Evolutionary conservation across 495 filamentous ascomycete species (phyloP).

Genomic region (Aspergillus nanangensis): DNA sequence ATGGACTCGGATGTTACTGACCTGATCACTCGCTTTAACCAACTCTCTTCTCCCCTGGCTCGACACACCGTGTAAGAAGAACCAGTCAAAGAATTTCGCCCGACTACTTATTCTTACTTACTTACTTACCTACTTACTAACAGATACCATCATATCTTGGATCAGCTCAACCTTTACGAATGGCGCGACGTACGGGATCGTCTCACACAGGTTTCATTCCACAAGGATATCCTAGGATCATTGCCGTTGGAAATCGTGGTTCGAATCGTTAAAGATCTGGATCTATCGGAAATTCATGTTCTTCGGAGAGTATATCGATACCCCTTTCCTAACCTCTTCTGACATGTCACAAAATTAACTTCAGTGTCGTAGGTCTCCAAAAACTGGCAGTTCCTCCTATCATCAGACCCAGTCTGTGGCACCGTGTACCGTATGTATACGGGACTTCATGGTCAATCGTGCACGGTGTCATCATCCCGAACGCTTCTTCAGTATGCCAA

Average conservation of each 20-base stretch:
- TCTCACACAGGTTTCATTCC: slow-evolving; percentile 15
- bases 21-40: slow-evolving; percentile 9
- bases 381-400: slow-evolving; percentile 26
- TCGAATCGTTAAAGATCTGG: slow-evolving; percentile 18
- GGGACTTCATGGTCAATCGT: slow-evolving; percentile 1
- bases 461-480: neutral
- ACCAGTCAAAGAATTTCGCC: neutral
- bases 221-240: slow-evolving; percentile 29
- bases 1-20: slow-evolving; percentile 12
- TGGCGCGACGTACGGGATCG: slow-evolving; percentile 27
- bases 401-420: slow-evolving; percentile 15
- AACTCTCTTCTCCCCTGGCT: slow-evolving; percentile 3
- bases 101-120: neutral
- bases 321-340: neutral
- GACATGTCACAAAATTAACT: neutral
- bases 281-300: slow-evolving; percentile 19
- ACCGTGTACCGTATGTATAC: slow-evolving; percentile 12
- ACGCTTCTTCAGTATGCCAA: slow-evolving; percentile 13
- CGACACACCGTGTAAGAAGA: slow-evolving; percentile 8
- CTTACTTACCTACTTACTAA: neutral
- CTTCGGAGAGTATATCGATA: slow-evolving; percentile 22
- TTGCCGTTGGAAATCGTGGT: slow-evolving; percentile 29
- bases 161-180: slow-evolving; percentile 25
- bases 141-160: slow-evolving; percentile 26
- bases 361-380: slow-evolving; percentile 22